Percentiles rank a stretch among this genome's conserved stretches.
Evolutionary conservation across 2,329 filamentous ascomycete species (phyloP).

Genomic region (Chrysosporium keratinophilum): DNA sequence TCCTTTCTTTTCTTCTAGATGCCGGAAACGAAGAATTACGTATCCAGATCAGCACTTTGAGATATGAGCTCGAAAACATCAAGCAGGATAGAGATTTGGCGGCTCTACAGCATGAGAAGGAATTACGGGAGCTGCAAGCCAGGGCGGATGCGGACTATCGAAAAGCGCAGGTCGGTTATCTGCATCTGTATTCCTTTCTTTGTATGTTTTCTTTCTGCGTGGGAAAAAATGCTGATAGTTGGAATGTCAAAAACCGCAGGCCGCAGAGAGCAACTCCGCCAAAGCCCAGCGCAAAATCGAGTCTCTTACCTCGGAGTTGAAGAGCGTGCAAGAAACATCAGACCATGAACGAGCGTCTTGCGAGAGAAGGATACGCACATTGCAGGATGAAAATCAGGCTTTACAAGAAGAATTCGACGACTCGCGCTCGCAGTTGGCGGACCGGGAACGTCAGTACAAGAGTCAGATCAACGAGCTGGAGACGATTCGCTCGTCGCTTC

Average conservation of each 20-base stretch:
- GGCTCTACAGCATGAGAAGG: conserved; percentile 67
- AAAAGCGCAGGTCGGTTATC: conserved; percentile 42
- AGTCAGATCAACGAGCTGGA: conserved; percentile 52
- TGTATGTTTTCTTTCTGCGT: conserved; percentile 3
- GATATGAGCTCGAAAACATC: conserved; percentile 75
- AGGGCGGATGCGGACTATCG: conserved; percentile 81
- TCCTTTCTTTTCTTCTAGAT: conserved; percentile 21
- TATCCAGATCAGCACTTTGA: conserved; percentile 76
- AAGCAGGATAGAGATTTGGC: conserved; percentile 81
- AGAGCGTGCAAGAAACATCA: conserved; percentile 44
- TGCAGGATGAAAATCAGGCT: conserved; percentile 60
- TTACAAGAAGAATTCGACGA: conserved; percentile 78
- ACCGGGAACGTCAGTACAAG: conserved; percentile 55
- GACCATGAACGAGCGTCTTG: conserved; percentile 47
- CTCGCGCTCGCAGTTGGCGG: conserved; percentile 61
- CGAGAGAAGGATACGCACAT: conserved; percentile 45
- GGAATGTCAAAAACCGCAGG: conserved; percentile 23
- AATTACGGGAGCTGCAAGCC: conserved; percentile 66
- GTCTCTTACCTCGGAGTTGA: conserved; percentile 43
- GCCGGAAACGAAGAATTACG: conserved; percentile 64
- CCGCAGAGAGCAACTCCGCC: conserved; percentile 44
- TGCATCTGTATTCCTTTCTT: background rate
- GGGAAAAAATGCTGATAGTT: background rate
- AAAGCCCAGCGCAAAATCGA: conserved; percentile 47
- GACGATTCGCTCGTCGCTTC: conserved; percentile 48